Evolutionary conservation across 1,284 basidiomycete genomes (phyloP).

Genomic region (Rhodotorula mucilaginosa): DNA sequence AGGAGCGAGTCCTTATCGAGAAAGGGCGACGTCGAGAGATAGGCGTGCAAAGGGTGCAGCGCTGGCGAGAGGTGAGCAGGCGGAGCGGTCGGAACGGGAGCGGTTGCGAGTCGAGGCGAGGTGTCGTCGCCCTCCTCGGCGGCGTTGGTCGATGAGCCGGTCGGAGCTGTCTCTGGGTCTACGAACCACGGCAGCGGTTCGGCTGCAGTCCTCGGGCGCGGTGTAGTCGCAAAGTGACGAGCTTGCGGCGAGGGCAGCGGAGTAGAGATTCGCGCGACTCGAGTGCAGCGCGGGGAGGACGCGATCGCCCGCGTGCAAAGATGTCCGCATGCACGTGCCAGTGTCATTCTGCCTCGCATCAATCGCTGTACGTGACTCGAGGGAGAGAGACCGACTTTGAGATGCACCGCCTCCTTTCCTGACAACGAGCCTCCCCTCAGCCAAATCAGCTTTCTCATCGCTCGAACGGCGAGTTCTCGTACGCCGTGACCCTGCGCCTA

Average conservation of each 20-base stretch:
- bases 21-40: constrained; percentile 43
- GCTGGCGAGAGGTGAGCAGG: constrained; percentile 35
- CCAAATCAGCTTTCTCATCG: too few relatives aligned
- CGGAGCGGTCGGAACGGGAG: constrained; percentile 31
- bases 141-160: background rate
- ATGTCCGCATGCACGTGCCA: background rate
- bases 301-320: too few relatives aligned
- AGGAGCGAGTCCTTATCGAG: constrained; percentile 37
- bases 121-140: background rate
- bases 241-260: too few relatives aligned
- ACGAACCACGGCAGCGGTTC: constrained; percentile 36
- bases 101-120: constrained; percentile 10
- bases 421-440: too few relatives aligned
- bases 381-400: too few relatives aligned
- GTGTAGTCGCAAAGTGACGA: background rate
- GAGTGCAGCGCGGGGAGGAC: too few relatives aligned
- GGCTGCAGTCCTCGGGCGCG: too few relatives aligned
- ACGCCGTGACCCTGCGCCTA: too few relatives aligned
- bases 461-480: too few relatives aligned
- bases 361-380: too few relatives aligned
- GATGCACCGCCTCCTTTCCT: too few relatives aligned
- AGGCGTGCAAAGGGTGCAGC: constrained; percentile 39
- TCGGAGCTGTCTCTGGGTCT: constrained; percentile 18
- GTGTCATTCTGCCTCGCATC: background rate
- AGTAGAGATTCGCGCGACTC: too few relatives aligned